These are phyloP conservation scores for Ophiorrhiza pumila DNA, from an alignment of 257 asterid genomes.

Conservation along the genomic window DNA sequence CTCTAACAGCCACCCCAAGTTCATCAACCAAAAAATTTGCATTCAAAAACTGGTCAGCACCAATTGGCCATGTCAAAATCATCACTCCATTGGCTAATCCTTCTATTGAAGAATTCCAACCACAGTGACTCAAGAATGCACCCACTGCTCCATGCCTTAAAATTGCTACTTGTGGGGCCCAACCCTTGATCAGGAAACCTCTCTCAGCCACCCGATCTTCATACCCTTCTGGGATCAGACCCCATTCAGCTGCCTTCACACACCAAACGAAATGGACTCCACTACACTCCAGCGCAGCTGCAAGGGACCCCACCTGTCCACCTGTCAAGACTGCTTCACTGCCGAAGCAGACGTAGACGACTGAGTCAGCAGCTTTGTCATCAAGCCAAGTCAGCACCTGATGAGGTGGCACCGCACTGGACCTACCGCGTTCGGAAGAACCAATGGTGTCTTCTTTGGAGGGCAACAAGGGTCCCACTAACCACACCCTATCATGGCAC, in stretches of 20 bases:
- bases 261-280: constrained; percentile 29
- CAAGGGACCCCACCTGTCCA: constrained; percentile 5
- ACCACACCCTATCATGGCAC: constrained; percentile 32
- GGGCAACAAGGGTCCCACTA: constrained; percentile 26
- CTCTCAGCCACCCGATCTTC: constrained; percentile 22
- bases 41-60: constrained; percentile 13
- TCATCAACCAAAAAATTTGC: constrained; percentile 15
- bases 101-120: constrained; percentile 18
- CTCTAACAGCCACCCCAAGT: constrained; percentile 10
- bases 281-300: constrained; percentile 21
- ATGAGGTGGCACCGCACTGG: constrained; percentile 9
- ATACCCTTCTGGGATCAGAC: constrained; percentile 3
- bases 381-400: constrained; percentile 28
- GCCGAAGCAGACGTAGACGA: constrained; percentile 28
- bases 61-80: constrained; percentile 25
- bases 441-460: neutral
- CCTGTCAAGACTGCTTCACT: constrained; percentile 10
- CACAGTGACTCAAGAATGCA: constrained; percentile 21
- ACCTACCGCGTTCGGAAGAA: constrained; percentile 23
- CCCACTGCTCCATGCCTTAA: constrained; percentile 18
- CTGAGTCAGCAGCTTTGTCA: constrained; percentile 13
- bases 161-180: constrained; percentile 29
- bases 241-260: constrained; percentile 2
- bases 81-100: constrained; percentile 15
- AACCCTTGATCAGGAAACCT: constrained; percentile 25